Evolutionary conservation across 1,284 basidiomycete species (phyloP), one percentile per base, ranked within the genome.

Genomic region (Rhodotorula mucilaginosa): DNA sequence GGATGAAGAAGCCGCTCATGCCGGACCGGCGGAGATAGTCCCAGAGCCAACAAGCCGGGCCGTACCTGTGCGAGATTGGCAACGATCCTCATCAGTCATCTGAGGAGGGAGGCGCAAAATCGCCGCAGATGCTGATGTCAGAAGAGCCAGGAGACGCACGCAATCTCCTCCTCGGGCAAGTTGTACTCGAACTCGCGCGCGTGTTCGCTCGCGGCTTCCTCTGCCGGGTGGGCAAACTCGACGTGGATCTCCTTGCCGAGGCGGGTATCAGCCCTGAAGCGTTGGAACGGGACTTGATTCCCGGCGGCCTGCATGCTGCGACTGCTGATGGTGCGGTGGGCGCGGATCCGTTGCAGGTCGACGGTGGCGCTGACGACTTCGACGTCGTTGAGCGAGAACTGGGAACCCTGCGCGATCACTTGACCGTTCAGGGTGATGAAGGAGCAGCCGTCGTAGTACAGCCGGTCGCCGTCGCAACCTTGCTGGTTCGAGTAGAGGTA

Each of bases 1-100:
- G 97, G 39, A 99, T 83, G 80, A 99, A 98, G 83, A 95, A 99
- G 1, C 97, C 96, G 78, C 96, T 92, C 0, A 91, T 93, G 7
- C 92, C 86, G 19, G 96, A 98, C 52, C 96, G 88, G 39, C 96
- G 87, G 54, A 99, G 86, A 79, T 99, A 99, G 81, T 99, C 97
- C 97, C 96, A 99, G 13, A 99, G 85, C 96, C 96, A 99, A 80
- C 96, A 99, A 6, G 96, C 97, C 2, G 96, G 96, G 8, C 96
- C 97, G 4, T 97, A 84, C 3, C 93, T 97, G 52, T 34, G 51
- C 46, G 52, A 10, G 19, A 31, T 46, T 4, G n/a, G 6, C 12
- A 7, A 34, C 1, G 19, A 10, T 21, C 48, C 12, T 49, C 18
- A 49, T 62, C 54, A 58, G 46, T 47, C 31, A 2, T 15, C 18